Evolutionary conservation across 345 rosid genomes (phyloP).

Genomic region (Populus pruinosa): DNA sequence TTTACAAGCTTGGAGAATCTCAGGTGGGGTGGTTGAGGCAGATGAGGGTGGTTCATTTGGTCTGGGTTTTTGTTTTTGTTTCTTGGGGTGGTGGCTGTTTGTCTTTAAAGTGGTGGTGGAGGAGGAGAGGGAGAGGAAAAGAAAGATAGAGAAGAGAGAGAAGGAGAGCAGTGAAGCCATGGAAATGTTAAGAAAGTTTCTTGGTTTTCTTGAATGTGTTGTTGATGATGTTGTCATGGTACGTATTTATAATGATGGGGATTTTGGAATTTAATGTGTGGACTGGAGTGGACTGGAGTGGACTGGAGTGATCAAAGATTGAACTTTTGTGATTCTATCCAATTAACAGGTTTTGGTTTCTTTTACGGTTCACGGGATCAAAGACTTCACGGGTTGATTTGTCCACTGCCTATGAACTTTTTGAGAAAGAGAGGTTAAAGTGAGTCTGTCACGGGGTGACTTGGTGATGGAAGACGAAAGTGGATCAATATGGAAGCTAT

Average conservation of each 20-base stretch:
- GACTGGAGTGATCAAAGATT: not conserved
- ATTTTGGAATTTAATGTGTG: not conserved
- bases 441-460: not conserved
- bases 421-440: not conserved
- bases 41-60: not conserved
- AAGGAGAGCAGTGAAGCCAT: slow-evolving; percentile 29
- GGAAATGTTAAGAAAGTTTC: slow-evolving; percentile 10
- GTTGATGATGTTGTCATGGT: not conserved
- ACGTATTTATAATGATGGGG: not conserved
- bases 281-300: not conserved
- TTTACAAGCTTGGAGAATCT: slow-evolving; percentile 49
- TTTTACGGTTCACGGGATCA: not conserved
- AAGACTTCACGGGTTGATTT: not conserved
- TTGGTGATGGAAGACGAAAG: not conserved
- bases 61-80: not conserved
- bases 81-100: slow-evolving; percentile 1
- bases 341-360: not conserved
- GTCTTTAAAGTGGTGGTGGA: slow-evolving; percentile 3
- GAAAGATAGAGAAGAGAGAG: slow-evolving; percentile 17
- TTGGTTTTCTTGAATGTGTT: not conserved
- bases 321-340: not conserved
- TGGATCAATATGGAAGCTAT: not conserved
- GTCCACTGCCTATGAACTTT: not conserved
- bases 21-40: not conserved
- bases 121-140: slow-evolving; percentile 5